Evolutionary conservation across 495 filamentous ascomycete genomes (phyloP).

Genomic region (Podospora conica): DNA sequence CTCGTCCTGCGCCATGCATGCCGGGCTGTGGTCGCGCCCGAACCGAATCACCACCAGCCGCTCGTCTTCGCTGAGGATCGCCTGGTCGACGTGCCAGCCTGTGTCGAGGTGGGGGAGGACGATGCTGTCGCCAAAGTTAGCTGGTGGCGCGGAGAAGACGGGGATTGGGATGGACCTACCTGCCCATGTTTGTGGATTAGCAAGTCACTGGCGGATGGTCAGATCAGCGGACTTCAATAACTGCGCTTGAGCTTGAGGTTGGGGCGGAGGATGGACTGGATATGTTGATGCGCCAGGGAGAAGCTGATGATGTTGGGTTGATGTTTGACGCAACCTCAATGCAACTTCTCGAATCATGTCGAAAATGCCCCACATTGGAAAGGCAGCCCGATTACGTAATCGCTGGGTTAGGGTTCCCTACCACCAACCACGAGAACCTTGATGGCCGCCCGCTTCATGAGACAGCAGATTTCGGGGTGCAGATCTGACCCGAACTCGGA

Average conservation of each 20-base stretch:
- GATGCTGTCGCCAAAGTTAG: slow-evolving; percentile 57
- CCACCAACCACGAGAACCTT: not conserved
- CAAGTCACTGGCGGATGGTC: not conserved
- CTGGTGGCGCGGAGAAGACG: not conserved
- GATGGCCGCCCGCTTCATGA: not conserved
- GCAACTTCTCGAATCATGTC: slow-evolving; percentile 1
- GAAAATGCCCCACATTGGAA: not conserved
- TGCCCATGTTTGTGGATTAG: not conserved
- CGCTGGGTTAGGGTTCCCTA: not conserved
- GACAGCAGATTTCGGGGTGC: not conserved
- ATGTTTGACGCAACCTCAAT: not conserved
- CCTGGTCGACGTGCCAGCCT: slow-evolving; percentile 93
- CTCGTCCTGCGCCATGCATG: slow-evolving; percentile 90
- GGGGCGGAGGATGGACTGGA: not conserved
- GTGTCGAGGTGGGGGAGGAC: slow-evolving; percentile 88
- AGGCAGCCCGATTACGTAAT: not conserved
- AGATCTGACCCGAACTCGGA: not conserved
- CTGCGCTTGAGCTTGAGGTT: not conserved
- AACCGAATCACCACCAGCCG: slow-evolving; percentile 94
- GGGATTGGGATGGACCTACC: not conserved
- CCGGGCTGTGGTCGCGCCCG: slow-evolving; percentile 70
- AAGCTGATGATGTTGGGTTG: not conserved
- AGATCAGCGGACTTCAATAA: not conserved
- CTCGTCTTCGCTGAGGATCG: slow-evolving; percentile 63
- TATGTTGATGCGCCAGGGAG: not conserved